phyloP scores from a whole-genome alignment of 441 rosid genomes.

The Jatropha multifida region DNA sequence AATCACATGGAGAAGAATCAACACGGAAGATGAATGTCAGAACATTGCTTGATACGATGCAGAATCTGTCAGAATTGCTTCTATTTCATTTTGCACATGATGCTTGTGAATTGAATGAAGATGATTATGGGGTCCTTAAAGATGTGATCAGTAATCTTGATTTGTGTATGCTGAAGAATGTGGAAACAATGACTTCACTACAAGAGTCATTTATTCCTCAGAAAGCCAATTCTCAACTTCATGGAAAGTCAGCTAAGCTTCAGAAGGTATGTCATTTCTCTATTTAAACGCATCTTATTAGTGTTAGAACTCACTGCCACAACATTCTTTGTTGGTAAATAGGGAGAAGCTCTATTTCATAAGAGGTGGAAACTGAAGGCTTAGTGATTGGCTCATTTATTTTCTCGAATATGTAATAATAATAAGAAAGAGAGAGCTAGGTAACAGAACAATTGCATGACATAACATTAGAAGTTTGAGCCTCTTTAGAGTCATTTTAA shows the following conservation, averaged over 20 bases:
- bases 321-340: not conserved
- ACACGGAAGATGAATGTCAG: conserved; percentile 42
- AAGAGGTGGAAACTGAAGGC: not conserved
- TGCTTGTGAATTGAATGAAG: conserved; percentile 45
- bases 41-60: conserved; percentile 51
- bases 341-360: not conserved
- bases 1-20: conserved; percentile 28
- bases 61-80: conserved; percentile 67
- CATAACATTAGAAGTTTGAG: not conserved
- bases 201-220: conserved; percentile 34
- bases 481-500: not conserved
- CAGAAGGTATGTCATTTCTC: conserved; percentile 46
- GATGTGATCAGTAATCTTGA: conserved; percentile 54
- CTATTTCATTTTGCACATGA: conserved; percentile 53
- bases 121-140: conserved; percentile 53
- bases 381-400: not conserved
- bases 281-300: not conserved
- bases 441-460: not conserved
- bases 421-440: not conserved
- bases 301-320: not conserved
- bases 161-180: conserved; percentile 46
- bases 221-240: conserved; percentile 24
- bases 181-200: conserved; percentile 26
- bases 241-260: conserved; percentile 33
- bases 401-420: not conserved